Base-by-base conservation (phyloP, 306 rosid genomes). In the Crataegus laevigata region DNA sequence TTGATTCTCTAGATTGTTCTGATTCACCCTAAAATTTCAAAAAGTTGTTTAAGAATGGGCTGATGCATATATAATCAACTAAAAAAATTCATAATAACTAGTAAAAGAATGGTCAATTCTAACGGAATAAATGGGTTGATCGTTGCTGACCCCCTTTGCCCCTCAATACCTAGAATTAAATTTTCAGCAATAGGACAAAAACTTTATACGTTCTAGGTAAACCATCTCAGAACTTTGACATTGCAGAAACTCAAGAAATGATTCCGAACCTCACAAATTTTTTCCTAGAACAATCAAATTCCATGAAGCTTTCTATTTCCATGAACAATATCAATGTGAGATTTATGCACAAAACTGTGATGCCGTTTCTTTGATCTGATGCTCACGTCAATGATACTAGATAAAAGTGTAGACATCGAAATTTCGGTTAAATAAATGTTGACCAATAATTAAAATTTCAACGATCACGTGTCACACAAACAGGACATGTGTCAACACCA, bases 11-110 rank as follows among this genome's bases (percentile, higher is more conserved):
- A 62, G 91, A 82, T 55, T 79, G 76, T 63, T 79, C 82, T 47
- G 88, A 73, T 72, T 91, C 92, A 21, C 77, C 88, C 96, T 94
- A 96, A 86, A 82, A 85, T 77, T 76, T 22, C 22, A 61, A 9
- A 62, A 12, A 34, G 68, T 32, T 18, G 24, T 50, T 72, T 29
- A 74, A 30, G 72, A 78, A 38, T 57, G 32, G 12, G 57, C 30
- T 18, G 70, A 73, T 65, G 36, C 69, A 73, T 45, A 51, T 59
- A 62, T 52, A 66, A 66, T 38, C 43, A 74, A 70, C 43, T 47
- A 74, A 72, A 38, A 64, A 61, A 71, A 63, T 25, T 74, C 8
- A 80, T 75, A 24, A 19, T 59, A 38, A 38, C 68, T 15, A 54
- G 76, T 26, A 68, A 75, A 78, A 30, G 24, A 72, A 28, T 55